Percentiles rank a stretch among this genome's conserved stretches.
phyloP scores from a whole-genome alignment of 139 green algal species.

The Volvox reticuliferus region DNA sequence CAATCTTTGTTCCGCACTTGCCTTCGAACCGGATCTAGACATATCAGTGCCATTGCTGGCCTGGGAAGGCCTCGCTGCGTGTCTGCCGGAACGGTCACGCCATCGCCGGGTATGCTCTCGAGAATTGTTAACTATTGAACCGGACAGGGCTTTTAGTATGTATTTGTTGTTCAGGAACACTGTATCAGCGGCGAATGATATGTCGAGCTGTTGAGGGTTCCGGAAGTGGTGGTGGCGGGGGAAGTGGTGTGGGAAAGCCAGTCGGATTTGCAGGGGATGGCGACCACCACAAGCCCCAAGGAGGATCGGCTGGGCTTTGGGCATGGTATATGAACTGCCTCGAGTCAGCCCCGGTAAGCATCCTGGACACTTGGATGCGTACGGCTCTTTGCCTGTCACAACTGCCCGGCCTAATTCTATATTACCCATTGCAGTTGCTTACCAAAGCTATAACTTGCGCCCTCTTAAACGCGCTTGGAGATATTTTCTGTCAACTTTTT shows the following conservation, averaged over 20 bases:
- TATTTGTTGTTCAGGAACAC: neutral
- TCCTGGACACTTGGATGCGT: too few species aligned
- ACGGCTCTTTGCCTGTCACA: neutral
- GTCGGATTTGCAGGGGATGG: neutral
- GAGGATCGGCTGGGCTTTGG: neutral
- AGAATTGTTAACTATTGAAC: neutral
- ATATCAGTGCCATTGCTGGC: neutral
- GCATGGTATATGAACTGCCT: constrained; percentile 46
- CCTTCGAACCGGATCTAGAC: neutral
- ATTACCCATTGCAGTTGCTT: constrained; percentile 54
- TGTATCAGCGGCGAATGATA: neutral
- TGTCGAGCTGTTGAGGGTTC: neutral
- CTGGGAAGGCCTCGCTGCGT: neutral
- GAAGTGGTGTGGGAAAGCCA: neutral
- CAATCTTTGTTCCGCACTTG: neutral
- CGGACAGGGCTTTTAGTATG: neutral
- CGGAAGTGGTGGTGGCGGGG: neutral
- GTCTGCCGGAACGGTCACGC: neutral
- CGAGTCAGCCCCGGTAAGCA: constrained; percentile 27
- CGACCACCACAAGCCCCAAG: neutral
- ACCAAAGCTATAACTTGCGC: constrained; percentile 88
- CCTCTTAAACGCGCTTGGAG: constrained; percentile 88
- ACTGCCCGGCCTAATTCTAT: neutral
- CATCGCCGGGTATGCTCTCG: neutral
- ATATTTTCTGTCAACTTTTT: constrained; percentile 84